These are phyloP conservation scores for Leptomonas seymouri DNA, from an alignment of 208 protist genomes.

Conservation along the genomic window DNA sequence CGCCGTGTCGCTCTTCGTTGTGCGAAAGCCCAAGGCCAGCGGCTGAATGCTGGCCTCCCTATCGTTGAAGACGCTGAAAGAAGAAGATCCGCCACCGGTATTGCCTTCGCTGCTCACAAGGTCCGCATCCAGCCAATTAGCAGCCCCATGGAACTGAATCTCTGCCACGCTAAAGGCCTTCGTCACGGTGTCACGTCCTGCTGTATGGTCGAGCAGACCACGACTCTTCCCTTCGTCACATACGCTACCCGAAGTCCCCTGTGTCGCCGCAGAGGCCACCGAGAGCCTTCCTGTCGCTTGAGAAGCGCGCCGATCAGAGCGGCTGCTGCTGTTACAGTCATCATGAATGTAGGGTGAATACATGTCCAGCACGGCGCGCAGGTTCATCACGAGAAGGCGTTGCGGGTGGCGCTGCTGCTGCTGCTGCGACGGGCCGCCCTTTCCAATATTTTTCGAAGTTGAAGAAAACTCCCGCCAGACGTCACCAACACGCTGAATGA, in stretches of 20 bases:
- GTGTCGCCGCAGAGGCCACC: not conserved
- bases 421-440: not conserved
- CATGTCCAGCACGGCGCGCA: slow-evolving; percentile 7
- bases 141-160: not conserved
- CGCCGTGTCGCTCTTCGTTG: not conserved
- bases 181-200: too few species aligned
- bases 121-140: not conserved
- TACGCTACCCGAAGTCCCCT: too few species aligned
- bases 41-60: not conserved
- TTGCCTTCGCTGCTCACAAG: not conserved
- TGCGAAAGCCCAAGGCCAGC: not conserved
- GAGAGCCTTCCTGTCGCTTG: not conserved
- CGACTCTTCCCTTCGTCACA: too few species aligned
- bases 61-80: not conserved
- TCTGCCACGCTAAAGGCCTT: too few species aligned
- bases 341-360: not conserved
- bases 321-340: not conserved
- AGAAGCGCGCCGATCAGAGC: not conserved
- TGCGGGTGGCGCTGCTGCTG: not conserved
- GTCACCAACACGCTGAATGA: not conserved
- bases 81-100: not conserved
- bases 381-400: slow-evolving; percentile 2
- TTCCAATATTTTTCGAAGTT: too few species aligned
- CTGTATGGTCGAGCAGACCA: too few species aligned
- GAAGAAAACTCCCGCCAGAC: not conserved